These are phyloP conservation scores for Zygoascus meyerae DNA, from an alignment of 1,139 yeast species.

Conservation along the genomic window DNA sequence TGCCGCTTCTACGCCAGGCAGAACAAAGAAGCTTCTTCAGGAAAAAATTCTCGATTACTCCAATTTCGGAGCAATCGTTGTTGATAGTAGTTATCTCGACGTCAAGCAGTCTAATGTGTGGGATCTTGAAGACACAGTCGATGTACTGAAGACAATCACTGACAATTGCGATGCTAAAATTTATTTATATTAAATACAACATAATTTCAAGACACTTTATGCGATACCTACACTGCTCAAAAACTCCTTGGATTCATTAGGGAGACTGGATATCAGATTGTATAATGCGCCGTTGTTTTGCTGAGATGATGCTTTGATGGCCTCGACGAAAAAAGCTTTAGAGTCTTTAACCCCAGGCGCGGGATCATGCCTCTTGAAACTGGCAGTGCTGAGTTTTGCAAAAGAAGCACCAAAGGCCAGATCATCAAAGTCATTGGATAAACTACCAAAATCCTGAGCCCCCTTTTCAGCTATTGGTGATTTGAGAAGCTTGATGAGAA, in stretches of 20 bases:
- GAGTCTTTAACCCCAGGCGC: constrained; percentile 43
- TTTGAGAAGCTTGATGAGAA: constrained; percentile 43
- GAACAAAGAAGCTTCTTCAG: constrained; percentile 46
- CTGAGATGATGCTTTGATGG: constrained; percentile 33
- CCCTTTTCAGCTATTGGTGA: constrained; percentile 32
- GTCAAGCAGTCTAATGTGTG: constrained; percentile 57
- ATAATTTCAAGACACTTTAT: background rate
- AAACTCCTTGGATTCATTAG: constrained; percentile 36
- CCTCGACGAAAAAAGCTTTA: constrained; percentile 35
- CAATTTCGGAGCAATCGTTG: constrained; percentile 44
- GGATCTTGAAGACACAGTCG: constrained; percentile 41
- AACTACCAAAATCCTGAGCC: constrained; percentile 30
- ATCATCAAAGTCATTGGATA: constrained; percentile 57
- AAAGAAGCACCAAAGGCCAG: constrained; percentile 79
- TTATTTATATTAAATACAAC: constrained; percentile 27
- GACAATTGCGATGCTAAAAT: constrained; percentile 20
- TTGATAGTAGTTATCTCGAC: constrained; percentile 62
- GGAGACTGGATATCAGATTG: constrained; percentile 33
- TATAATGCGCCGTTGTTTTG: constrained; percentile 20
- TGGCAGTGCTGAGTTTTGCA: constrained; percentile 64
- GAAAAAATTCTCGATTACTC: constrained; percentile 34
- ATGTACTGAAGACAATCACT: constrained; percentile 24
- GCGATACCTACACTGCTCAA: constrained; percentile 30
- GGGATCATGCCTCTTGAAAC: constrained; percentile 63
- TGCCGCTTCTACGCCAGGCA: constrained; percentile 63